Base-by-base conservation (phyloP, 1,284 basidiomycete species). In the Irpex rosettiformis region DNA sequence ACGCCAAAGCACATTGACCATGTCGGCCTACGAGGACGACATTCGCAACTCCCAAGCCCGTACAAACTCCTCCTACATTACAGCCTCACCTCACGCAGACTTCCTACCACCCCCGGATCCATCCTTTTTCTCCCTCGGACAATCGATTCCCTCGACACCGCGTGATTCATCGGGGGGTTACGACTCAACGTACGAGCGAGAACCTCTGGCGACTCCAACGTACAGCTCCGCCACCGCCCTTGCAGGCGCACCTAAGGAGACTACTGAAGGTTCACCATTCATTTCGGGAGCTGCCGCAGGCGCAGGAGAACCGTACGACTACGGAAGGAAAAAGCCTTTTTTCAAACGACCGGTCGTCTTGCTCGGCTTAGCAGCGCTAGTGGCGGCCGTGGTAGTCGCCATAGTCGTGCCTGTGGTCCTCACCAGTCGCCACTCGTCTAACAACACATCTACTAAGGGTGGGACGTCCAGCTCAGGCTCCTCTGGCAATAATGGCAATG, bases 401-500 rank as follows among this genome's bases (percentile, higher is more conserved):
- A 67, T 81, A 28, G 63, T 76, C 29, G 64, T 81, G 3, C 75
- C 79, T 3, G 70, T 82, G 3, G 78, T 73, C 61, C 72, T 82
- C 61, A 63, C 69, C 4, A 66, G 77, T 45, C 65, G 77, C 61
- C 73, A 72, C 29, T 71, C 70, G 18, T 61, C 67, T 37, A 58
- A 66, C 58, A 28, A 40, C 53, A 54, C 59, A 1, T 21, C 59
- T n/a, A 28, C 67, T 42, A 60, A 30, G 48, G 33, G 33, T 4
- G 33, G 33, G 11, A 37, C 33, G 33, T 37, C 33, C 33, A 37
- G 33, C 5, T 8, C 11, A 8, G 33, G 33, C 16, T 37, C 33
- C 16, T 37, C 33, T 37, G 62, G 67, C 27, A 59, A 66, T n/a
- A 58, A 37, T 13, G 55, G 61, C 25, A 52, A n/a, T 22, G 48